Percentiles rank a stretch among this genome's conserved stretches.
These are phyloP conservation scores for Neurospora pannonica DNA, from an alignment of 495 filamentous ascomycete species.

Conservation along the genomic window DNA sequence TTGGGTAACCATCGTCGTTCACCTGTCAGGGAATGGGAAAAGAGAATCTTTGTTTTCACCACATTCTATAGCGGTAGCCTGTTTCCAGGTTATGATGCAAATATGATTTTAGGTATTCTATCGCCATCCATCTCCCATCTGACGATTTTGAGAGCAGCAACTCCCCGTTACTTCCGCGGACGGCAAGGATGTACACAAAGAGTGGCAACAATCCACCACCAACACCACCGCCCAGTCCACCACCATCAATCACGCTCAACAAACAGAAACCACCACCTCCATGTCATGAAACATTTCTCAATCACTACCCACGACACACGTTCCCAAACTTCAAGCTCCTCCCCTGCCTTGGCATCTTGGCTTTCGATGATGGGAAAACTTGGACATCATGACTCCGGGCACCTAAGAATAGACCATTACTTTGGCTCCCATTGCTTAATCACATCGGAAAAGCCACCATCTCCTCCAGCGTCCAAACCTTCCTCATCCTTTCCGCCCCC, in stretches of 20 bases:
- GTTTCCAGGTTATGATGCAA: neutral
- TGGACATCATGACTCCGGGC: too few relatives aligned
- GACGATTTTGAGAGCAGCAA: neutral
- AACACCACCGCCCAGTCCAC: neutral
- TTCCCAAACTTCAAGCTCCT: neutral
- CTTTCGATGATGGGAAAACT: too few relatives aligned
- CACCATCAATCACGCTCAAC: neutral
- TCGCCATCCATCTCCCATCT: neutral
- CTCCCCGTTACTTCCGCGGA: neutral
- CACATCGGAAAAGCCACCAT: slow-evolving; percentile 64
- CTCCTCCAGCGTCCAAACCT: slow-evolving; percentile 71
- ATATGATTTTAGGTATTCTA: neutral
- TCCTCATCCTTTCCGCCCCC: slow-evolving; percentile 78
- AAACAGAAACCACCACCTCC: neutral
- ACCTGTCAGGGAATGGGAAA: neutral
- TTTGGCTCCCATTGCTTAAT: too few relatives aligned
- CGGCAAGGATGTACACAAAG: neutral
- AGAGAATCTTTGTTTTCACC: neutral
- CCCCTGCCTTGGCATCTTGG: neutral
- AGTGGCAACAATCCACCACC: neutral
- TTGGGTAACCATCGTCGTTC: neutral
- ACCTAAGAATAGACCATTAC: too few relatives aligned
- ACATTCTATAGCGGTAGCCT: neutral
- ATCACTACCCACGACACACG: neutral
- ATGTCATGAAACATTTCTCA: neutral